Conservation (phyloP, 768 basidiomycete genomes). For the Roridomyces roridus region DNA sequence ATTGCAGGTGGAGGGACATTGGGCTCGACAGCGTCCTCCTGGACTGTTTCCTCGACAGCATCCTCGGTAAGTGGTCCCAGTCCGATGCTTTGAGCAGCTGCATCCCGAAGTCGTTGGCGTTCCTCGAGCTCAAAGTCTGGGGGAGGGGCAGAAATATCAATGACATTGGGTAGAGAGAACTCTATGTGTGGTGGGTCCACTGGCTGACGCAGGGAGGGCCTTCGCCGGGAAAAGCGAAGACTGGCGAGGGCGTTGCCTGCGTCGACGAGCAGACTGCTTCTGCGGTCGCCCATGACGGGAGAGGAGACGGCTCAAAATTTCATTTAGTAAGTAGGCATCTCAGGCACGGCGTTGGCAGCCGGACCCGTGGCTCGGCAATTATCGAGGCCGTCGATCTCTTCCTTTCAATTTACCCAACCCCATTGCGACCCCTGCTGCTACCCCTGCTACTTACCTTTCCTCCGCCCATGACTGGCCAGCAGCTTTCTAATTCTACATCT, state of each 20-base stretch:
- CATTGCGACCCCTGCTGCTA: no score
- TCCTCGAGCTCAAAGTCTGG: conserved; percentile 71
- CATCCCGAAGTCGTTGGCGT: conserved; percentile 74
- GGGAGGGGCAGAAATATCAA: conserved; percentile 67
- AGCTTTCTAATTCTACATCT: no score
- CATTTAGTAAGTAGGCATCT: neutral
- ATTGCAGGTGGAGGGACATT: conserved; percentile 38
- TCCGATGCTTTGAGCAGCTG: conserved; percentile 80
- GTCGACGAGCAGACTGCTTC: conserved; percentile 16
- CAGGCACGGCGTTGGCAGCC: no score
- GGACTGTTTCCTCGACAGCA: conserved; percentile 46
- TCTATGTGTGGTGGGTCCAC: neutral
- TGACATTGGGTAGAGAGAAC: conserved; percentile 67
- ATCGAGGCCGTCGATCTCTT: no score
- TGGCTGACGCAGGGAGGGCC: conserved; percentile 3
- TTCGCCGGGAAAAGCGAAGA: conserved; percentile 2
- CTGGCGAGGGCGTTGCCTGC: conserved; percentile 8
- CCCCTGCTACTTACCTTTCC: no score
- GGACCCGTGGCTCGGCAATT: no score
- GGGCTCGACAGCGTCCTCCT: conserved; percentile 43
- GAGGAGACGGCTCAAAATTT: neutral
- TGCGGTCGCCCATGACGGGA: conserved; percentile 3
- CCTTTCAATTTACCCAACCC: no score
- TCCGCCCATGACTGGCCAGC: no score
- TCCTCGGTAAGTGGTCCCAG: conserved; percentile 54